Evolutionary conservation across 1,284 basidiomycete genomes (phyloP).

Genomic region (Rhodotorula sp.): DNA sequence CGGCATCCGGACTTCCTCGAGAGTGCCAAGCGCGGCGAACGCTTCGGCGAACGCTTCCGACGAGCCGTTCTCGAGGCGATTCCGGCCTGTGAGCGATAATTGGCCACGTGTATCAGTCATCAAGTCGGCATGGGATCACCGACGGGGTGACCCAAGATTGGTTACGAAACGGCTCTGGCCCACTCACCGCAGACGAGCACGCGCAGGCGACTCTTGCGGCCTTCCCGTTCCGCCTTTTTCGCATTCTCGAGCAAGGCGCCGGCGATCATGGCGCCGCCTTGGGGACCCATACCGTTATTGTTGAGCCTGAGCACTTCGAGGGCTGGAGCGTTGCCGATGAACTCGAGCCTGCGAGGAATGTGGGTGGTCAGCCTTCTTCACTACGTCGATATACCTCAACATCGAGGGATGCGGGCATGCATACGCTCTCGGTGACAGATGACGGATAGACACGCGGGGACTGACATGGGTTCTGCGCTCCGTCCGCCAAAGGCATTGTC

Average conservation of each 20-base stretch:
- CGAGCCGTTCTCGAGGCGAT: constrained; percentile 88
- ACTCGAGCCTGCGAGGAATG: constrained; percentile 31
- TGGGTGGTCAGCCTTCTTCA: neutral
- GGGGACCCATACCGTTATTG: constrained; percentile 96
- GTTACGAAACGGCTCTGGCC: too few species aligned
- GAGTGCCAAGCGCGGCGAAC: constrained; percentile 73
- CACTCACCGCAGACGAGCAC: constrained; percentile 77
- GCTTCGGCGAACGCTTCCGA: constrained; percentile 81
- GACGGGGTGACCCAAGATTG: neutral
- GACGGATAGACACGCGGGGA: constrained; percentile 59
- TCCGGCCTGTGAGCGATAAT: constrained; percentile 59
- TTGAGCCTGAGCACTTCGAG: constrained; percentile 84
- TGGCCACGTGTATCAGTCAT: too few species aligned
- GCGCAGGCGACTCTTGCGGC: constrained; percentile 64
- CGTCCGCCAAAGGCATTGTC: constrained; percentile 98
- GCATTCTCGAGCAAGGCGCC: constrained; percentile 79
- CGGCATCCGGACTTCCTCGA: constrained; percentile 85
- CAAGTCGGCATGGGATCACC: neutral
- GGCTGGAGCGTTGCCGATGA: constrained; percentile 69
- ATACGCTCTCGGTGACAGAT: too few species aligned
- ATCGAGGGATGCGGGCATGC: too few species aligned
- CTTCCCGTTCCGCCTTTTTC: constrained; percentile 63
- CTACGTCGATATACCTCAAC: too few species aligned
- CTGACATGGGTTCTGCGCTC: constrained; percentile 84
- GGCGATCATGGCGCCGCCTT: constrained; percentile 81